These are phyloP conservation scores for Dactylellina haptotyla DNA, from an alignment of 2,329 filamentous ascomycete species.

Conservation along the genomic window DNA sequence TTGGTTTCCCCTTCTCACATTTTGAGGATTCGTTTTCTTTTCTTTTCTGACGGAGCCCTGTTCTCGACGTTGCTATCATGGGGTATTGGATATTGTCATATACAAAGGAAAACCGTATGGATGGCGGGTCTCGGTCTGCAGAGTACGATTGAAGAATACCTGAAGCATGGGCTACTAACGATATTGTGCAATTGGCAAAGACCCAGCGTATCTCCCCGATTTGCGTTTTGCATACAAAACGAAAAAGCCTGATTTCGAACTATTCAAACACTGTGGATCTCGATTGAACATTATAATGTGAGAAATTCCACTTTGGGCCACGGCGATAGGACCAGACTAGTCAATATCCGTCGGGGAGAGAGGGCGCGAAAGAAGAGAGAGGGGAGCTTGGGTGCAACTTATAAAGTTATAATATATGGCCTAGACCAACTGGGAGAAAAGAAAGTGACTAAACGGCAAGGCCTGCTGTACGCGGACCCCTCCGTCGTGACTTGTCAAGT, in stretches of 20 bases:
- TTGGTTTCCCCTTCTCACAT: constrained; percentile 23
- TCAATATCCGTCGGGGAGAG: constrained; percentile 31
- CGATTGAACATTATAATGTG: background rate
- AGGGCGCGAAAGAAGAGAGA: background rate
- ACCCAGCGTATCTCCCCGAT: background rate
- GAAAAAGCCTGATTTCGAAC: background rate
- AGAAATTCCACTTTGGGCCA: background rate
- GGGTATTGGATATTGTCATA: too few relatives aligned
- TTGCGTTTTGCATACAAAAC: background rate
- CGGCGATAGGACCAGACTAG: constrained; percentile 9
- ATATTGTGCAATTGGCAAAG: too few relatives aligned
- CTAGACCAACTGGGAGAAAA: too few relatives aligned
- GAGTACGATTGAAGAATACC: too few relatives aligned
- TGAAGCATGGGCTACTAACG: too few relatives aligned
- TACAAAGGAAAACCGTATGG: too few relatives aligned
- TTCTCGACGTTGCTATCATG: constrained; percentile 3
- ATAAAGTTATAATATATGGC: too few relatives aligned
- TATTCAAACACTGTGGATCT: background rate
- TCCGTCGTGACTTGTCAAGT: constrained; percentile 48
- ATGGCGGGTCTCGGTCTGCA: background rate
- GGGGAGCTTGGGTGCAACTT: constrained; percentile 16
- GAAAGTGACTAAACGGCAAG: too few relatives aligned
- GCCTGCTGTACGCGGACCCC: too few relatives aligned
- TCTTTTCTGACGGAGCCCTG: background rate
- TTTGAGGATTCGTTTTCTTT: background rate